Conservation (phyloP, 768 basidiomycete species). For the Pholiota conissans region DNA sequence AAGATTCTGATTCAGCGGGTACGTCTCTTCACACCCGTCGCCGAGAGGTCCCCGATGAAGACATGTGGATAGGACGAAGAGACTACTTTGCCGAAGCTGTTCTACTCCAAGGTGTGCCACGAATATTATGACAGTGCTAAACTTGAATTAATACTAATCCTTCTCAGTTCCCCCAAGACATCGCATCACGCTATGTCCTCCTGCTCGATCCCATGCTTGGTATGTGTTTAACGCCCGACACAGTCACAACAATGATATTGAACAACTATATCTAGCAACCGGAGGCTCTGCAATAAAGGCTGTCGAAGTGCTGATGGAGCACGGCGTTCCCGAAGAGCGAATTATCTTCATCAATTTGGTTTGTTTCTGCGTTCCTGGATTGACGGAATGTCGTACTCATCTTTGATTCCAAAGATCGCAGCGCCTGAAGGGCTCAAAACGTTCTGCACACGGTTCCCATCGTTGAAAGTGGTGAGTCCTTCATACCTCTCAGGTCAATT, state of each 20-base stretch:
- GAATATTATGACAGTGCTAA: too few species aligned
- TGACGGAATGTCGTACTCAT: not conserved
- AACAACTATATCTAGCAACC: conserved; percentile 54
- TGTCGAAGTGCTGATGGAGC: conserved; percentile 88
- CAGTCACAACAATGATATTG: not conserved
- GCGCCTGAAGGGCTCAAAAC: conserved; percentile 86
- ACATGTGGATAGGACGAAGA: conserved; percentile 79
- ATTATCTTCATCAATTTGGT: conserved; percentile 96
- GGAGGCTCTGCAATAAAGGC: conserved; percentile 99
- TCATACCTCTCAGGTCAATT: not conserved
- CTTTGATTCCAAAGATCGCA: conserved; percentile 60
- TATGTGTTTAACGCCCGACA: conserved; percentile 31
- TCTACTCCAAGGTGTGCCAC: conserved; percentile 72
- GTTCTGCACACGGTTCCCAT: conserved; percentile 77
- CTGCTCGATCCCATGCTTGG: conserved; percentile 98
- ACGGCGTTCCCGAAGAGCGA: conserved; percentile 91
- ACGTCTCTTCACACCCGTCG: conserved; percentile 21
- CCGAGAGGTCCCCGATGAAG: not conserved
- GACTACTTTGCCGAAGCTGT: conserved; percentile 89
- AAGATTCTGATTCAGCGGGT: conserved; percentile 98
- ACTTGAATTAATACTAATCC: not conserved
- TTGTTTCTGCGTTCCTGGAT: conserved; percentile 20
- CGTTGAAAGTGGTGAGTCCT: conserved; percentile 69
- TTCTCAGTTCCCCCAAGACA: conserved; percentile 85
- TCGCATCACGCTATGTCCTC: conserved; percentile 86